Evolutionary conservation across 2,329 filamentous ascomycete genomes (phyloP).

Genomic region (Biscogniauxia marginata): DNA sequence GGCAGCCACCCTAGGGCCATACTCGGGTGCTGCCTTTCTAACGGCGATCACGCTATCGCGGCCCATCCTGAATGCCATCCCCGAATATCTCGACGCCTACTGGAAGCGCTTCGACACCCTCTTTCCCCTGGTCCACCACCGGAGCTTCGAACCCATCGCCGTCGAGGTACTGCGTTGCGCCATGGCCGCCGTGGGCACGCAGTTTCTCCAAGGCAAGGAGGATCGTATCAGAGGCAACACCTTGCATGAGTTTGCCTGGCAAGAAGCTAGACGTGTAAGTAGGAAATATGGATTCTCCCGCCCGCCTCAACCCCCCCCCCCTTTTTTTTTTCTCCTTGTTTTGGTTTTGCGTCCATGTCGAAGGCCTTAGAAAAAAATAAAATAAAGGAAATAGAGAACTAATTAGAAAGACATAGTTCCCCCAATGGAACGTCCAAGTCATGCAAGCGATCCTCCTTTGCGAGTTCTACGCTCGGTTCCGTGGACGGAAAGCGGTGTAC

Average conservation of each 20-base stretch:
- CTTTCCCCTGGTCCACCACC: conserved; percentile 51
- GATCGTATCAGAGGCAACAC: conserved; percentile 50
- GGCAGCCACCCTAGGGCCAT: conserved; percentile 36
- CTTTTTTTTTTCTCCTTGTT: neutral
- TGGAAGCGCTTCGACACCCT: conserved; percentile 50
- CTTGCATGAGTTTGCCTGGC: conserved; percentile 51
- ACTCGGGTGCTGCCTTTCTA: conserved; percentile 37
- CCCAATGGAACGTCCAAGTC: conserved; percentile 48
- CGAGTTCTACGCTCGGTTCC: conserved; percentile 55
- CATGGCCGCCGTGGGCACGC: conserved; percentile 58
- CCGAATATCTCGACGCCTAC: conserved; percentile 51
- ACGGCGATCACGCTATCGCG: conserved; percentile 37
- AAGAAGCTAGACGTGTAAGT: conserved; percentile 51
- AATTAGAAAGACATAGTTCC: conserved; percentile 36
- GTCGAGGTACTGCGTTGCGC: conserved; percentile 50
- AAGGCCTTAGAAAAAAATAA: conserved; percentile 1
- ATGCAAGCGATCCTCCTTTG: conserved; percentile 56
- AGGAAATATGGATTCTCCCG: neutral
- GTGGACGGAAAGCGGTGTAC: conserved; percentile 49
- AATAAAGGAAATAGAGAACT: too few species aligned
- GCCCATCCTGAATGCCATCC: conserved; percentile 42
- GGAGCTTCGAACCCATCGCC: conserved; percentile 41
- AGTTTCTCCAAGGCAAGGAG: conserved; percentile 47
- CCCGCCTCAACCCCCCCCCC: neutral
- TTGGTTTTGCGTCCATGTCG: neutral